phyloP scores from a whole-genome alignment of 306 rosid species.

The Lathyrus sativus region DNA sequence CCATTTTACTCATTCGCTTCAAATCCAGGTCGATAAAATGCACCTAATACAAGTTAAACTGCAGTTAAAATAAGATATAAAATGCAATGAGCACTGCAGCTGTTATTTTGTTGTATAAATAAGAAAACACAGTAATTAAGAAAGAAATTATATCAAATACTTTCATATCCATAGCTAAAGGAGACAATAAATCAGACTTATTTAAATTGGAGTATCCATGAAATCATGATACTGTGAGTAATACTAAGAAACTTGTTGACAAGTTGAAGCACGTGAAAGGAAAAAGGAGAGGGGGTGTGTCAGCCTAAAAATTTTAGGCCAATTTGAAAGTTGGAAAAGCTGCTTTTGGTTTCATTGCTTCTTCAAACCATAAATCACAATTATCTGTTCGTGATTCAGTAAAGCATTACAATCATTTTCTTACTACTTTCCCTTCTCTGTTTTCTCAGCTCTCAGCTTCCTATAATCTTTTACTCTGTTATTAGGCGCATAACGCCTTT shows the following conservation, averaged over 20 bases:
- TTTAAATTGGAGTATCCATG: conserved; percentile 12
- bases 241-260: too few species aligned
- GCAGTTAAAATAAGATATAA: conserved; percentile 37
- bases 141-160: background rate
- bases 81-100: conserved; percentile 28
- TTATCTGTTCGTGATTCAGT: too few species aligned
- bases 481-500: background rate
- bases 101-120: conserved; percentile 30
- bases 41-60: conserved; percentile 52
- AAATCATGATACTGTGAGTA: background rate
- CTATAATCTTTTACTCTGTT: background rate
- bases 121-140: too few species aligned
- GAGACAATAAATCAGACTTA: conserved; percentile 17
- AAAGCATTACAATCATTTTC: background rate
- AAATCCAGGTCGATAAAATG: conserved; percentile 87
- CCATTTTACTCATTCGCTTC: conserved; percentile 82
- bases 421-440: background rate
- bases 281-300: background rate
- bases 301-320: background rate
- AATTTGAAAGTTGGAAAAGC: conserved; percentile 2
- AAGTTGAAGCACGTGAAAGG: too few species aligned
- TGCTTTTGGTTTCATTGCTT: too few species aligned
- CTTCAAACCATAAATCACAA: too few species aligned
- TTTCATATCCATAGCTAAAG: conserved; percentile 4
- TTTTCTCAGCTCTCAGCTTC: conserved; percentile 11